Base-by-base conservation (phyloP, 2,329 filamentous ascomycete species). In the Aspergillus ochraceoroseus region DNA sequence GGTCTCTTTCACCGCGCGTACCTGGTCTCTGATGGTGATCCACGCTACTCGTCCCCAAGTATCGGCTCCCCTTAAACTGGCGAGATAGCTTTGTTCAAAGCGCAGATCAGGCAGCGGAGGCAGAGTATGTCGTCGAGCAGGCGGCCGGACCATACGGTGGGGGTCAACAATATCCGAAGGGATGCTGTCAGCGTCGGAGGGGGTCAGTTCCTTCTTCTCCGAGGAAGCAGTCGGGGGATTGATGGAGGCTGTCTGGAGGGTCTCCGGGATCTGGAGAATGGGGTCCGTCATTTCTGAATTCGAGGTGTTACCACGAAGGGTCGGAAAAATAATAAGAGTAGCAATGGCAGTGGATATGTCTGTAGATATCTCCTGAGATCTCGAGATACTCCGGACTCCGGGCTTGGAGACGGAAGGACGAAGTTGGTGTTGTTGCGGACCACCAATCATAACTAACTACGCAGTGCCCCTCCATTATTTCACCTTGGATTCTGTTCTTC, bases 21-120 rank as follows among this genome's bases (percentile, higher is more conserved):
- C 85, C 77, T 95, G 92, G 66, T 98, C 92, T 57, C 87, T 75
- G 23, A 85, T 65, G 12, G 92, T 98, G 53, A 98, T 90, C 70
- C 83, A 85, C 5, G 78, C 75, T 20, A 98, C 78, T 62, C 80
- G 79, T 70, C 84, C 82, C 80, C 82, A 89, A 15, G 79, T 81
- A 51, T 92, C 79, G 23, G 88, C 87, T 41, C 79, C 74, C 50
- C 83, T 78, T 54, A 98, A 85, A 68, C 88, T 94, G 55, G 85
- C 83, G 40, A 98, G 76, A 65, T 98, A 98, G 73, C 89, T 95
- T 75, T 98, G 92, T 70, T 98, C 92, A 68, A 96, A 96, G 29
- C 92, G 80, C 52, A 98, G 72, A 68, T 98, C 92, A 3, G 80
- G 80, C 32, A 84, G 62, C 3, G 79, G 79, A 32, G 89, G 88